These are phyloP conservation scores for Daldinia sp. DNA, from an alignment of 2,329 filamentous ascomycete genomes.

Conservation along the genomic window DNA sequence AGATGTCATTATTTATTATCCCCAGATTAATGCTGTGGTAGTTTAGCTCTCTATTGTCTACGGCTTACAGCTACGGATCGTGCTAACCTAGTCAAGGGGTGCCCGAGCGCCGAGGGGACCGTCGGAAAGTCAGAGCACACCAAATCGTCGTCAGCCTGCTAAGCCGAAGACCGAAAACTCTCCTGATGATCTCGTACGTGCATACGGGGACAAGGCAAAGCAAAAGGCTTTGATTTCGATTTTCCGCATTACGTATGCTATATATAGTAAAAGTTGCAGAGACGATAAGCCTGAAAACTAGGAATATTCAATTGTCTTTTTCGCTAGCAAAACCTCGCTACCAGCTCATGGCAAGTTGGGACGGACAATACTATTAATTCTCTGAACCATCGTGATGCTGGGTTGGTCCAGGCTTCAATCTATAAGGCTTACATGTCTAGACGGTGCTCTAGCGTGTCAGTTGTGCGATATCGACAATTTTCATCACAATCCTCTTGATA, in stretches of 20 bases:
- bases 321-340: slow-evolving; percentile 18
- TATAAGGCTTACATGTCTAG: slow-evolving; percentile 11
- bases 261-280: not conserved
- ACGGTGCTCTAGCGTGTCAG: not conserved
- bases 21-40: slow-evolving; percentile 7
- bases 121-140: slow-evolving; percentile 16
- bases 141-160: slow-evolving; percentile 9
- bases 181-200: slow-evolving; percentile 19
- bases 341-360: slow-evolving; percentile 11
- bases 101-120: not conserved
- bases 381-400: slow-evolving; percentile 26
- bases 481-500: slow-evolving; percentile 17
- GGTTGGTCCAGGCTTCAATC: slow-evolving; percentile 3
- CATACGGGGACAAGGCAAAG: slow-evolving; percentile 8
- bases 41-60: slow-evolving; percentile 1
- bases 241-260: slow-evolving; percentile 1
- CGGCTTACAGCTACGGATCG: not conserved
- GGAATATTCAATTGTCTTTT: not conserved
- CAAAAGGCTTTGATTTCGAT: not conserved
- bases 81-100: slow-evolving; percentile 11
- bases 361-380: slow-evolving; percentile 23
- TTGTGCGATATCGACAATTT: slow-evolving; percentile 3
- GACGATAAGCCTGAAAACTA: not conserved
- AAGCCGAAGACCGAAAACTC: slow-evolving; percentile 17
- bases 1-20: slow-evolving; percentile 6